Evolutionary conservation across 2,329 filamentous ascomycete species (phyloP).

Genomic region (Chaetomiaceae sp.): DNA sequence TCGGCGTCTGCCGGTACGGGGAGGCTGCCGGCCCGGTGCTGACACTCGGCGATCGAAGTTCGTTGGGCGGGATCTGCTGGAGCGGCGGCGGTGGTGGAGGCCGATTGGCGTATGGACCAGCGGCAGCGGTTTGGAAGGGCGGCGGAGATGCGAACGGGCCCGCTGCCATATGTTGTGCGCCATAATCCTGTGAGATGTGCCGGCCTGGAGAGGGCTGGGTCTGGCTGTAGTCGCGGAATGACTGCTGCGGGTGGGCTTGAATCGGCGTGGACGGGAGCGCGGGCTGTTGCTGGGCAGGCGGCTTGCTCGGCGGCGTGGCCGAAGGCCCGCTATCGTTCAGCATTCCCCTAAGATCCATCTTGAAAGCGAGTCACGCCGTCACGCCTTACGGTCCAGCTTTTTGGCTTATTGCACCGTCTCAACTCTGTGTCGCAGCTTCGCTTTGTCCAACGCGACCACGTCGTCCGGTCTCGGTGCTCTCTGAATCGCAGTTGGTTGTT

Average conservation of each 20-base stretch:
- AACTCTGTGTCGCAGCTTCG: too few species aligned
- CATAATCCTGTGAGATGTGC: constrained; percentile 42
- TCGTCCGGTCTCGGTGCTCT: not conserved
- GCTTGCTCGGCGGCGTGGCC: constrained; percentile 25
- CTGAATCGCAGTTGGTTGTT: constrained; percentile 3
- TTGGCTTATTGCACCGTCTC: too few species aligned
- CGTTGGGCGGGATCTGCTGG: constrained; percentile 40
- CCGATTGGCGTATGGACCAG: constrained; percentile 38
- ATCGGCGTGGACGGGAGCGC: constrained; percentile 23
- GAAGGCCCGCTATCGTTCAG: constrained; percentile 46
- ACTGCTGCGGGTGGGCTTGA: constrained; percentile 30
- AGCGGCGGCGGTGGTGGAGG: constrained; percentile 38
- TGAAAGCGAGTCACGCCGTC: constrained; percentile 6
- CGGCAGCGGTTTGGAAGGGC: constrained; percentile 30
- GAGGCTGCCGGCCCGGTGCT: constrained; percentile 39
- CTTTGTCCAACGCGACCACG: constrained; percentile 7
- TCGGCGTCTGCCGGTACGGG: constrained; percentile 46
- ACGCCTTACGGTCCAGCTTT: not conserved
- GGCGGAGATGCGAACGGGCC: constrained; percentile 35
- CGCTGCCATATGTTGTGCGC: constrained; percentile 26
- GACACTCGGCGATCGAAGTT: constrained; percentile 46
- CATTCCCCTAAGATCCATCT: constrained; percentile 49
- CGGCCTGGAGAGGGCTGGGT: constrained; percentile 45
- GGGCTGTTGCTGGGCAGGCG: constrained; percentile 24
- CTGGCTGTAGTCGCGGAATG: constrained; percentile 47